These are phyloP conservation scores for Calocybe gambosa DNA, from an alignment of 1,284 basidiomycete genomes.

Conservation along the genomic window DNA sequence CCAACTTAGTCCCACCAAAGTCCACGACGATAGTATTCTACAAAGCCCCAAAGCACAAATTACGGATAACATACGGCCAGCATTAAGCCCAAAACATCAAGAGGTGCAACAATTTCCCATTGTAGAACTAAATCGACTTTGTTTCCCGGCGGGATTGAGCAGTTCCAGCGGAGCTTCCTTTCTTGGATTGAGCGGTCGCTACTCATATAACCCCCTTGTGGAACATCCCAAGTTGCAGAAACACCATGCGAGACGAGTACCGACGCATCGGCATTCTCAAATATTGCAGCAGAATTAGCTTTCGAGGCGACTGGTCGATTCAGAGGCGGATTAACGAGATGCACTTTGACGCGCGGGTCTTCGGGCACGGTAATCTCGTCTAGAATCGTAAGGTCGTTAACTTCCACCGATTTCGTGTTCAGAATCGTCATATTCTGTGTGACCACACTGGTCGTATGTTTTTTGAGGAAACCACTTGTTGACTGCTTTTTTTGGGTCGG, in stretches of 20 bases:
- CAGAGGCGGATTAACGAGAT: slow-evolving; percentile 24
- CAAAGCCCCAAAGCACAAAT: no score
- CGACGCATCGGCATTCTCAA: slow-evolving; percentile 4
- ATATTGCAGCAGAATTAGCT: slow-evolving; percentile 5
- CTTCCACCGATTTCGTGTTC: slow-evolving; percentile 24
- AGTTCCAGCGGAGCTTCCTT: neutral
- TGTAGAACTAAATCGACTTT: neutral
- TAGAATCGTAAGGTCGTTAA: slow-evolving; percentile 25
- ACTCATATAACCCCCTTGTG: slow-evolving; percentile 1
- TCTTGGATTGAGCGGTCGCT: neutral
- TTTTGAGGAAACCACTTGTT: slow-evolving; percentile 22
- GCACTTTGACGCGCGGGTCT: slow-evolving; percentile 26
- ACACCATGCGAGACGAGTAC: slow-evolving; percentile 9
- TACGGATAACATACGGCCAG: neutral
- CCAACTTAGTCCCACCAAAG: no score
- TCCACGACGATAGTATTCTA: no score
- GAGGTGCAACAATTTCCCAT: neutral
- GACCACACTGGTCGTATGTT: slow-evolving; percentile 19
- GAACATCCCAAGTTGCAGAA: slow-evolving; percentile 4
- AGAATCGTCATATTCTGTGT: slow-evolving; percentile 26
- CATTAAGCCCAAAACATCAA: neutral
- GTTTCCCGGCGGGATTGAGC: neutral
- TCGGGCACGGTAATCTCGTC: slow-evolving; percentile 32
- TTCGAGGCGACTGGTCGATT: neutral
- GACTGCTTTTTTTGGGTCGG: slow-evolving; percentile 21